Base-by-base conservation (phyloP, 140 eudicot species). In the Oenanthe javanica region DNA sequence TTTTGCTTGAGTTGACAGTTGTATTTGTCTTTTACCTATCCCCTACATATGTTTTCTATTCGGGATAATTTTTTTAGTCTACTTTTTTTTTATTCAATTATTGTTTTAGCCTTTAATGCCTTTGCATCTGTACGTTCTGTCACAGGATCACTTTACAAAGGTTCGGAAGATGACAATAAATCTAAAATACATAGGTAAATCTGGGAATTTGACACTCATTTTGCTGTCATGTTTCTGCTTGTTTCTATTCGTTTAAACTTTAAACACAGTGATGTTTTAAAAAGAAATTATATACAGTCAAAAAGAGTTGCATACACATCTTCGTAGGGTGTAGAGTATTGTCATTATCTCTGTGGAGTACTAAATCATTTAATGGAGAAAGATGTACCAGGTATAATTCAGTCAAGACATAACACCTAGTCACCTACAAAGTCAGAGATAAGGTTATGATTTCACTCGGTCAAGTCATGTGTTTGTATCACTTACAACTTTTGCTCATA, bases 151-250 rank as follows among this genome's bases (percentile, higher is more conserved):
- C 83, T 93, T 93, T 78, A 88, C 97, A 46, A 87, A 83, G 42
- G 96, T 84, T 82, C 89, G 85, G 88, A 90, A 89, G 83, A 88
- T 85, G 92, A 84, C 84, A 21, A 85, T 93, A 80, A 88, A 87
- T 84, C 47, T 91, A 87, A 93, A 93, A 85, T 93, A 93, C 79
- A 91, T 93, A 79, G 98, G 98, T 93, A 89, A 36, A n/a, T 64
- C 77, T 50, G 55, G 19, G 21, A 76, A 79, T 67, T 50, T 85
- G 38, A 67, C 52, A 11, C 55, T 16, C 4, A 43, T 23, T 50
- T 81, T 80, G 45, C 75, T n/a, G 15, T 77, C 59, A 10, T 18
- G 23, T 64, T 18, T n/a, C 75, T 19, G 4, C 45, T 72, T 5
- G 25, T 72, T 73, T 9, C 27, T 45, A 9, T 8, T 43, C 6